Evolutionary conservation across 139 green algal species (phyloP).

Genomic region (Chlamydomonas schloesseri): DNA sequence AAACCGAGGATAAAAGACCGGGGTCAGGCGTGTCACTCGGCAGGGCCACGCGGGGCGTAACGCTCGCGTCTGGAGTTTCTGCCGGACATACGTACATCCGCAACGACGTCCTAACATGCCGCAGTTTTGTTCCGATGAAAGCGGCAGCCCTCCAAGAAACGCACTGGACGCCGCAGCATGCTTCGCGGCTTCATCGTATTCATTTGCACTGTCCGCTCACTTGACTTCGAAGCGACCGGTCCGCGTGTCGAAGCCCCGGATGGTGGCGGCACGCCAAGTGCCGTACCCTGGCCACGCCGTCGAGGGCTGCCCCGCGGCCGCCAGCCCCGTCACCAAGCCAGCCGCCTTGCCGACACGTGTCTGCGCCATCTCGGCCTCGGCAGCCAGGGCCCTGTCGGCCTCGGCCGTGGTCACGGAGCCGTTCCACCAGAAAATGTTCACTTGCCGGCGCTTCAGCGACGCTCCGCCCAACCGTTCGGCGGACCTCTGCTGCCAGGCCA

Average conservation of each 20-base stretch:
- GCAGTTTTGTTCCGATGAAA: background rate
- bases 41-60: too few relatives aligned
- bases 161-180: too few relatives aligned
- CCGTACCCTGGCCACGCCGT: constrained; percentile 2
- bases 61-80: too few relatives aligned
- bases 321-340: background rate
- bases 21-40: too few relatives aligned
- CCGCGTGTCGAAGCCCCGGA: background rate
- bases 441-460: background rate
- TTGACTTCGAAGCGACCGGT: constrained; percentile 26
- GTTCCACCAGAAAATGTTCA: constrained; percentile 29
- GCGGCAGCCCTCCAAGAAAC: too few relatives aligned
- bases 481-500: background rate
- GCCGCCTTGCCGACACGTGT: background rate
- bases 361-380: background rate
- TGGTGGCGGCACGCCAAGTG: constrained; percentile 15
- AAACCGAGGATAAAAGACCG: too few relatives aligned
- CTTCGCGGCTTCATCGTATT: too few relatives aligned
- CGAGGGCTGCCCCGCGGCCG: background rate
- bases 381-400: background rate
- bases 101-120: background rate
- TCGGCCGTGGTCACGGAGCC: background rate
- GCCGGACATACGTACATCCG: too few relatives aligned
- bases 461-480: background rate
- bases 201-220: too few relatives aligned